Evolutionary conservation across 345 rosid genomes (phyloP).

Genomic region (Brassica carinata): DNA sequence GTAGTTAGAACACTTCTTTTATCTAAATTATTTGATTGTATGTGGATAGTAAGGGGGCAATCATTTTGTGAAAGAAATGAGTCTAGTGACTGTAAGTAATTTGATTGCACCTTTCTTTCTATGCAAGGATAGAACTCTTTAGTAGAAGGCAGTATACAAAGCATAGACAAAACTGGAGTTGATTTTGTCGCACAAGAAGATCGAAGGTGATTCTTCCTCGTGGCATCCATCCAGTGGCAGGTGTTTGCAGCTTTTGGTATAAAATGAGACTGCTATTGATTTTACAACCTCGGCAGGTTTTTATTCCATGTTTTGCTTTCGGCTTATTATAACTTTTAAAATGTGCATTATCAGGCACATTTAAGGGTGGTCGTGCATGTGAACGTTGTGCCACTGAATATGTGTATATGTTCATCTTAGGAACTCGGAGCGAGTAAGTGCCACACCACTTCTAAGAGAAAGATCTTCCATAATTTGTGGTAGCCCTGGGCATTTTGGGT

Average conservation of each 20-base stretch:
- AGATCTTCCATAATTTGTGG: conserved; percentile 66
- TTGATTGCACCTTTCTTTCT: conserved; percentile 18
- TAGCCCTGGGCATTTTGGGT: no score
- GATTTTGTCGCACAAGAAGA: conserved; percentile 71
- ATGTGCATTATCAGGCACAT: conserved; percentile 53
- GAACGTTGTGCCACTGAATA: no score
- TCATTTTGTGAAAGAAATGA: not conserved
- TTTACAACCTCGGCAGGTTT: no score
- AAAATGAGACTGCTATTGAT: not conserved
- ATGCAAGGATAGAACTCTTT: conserved; percentile 88
- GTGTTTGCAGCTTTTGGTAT: conserved; percentile 90
- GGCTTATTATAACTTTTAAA: not conserved
- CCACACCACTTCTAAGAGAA: conserved; percentile 80
- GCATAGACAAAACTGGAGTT: conserved; percentile 59
- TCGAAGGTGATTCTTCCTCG: conserved; percentile 54
- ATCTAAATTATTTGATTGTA: not conserved
- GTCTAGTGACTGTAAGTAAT: not conserved
- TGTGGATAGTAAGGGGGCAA: not conserved
- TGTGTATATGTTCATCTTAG: conserved; percentile 36
- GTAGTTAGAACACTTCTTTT: not conserved
- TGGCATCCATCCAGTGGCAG: conserved; percentile 57
- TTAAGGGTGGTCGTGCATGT: conserved; percentile 71
- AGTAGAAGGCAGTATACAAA: conserved; percentile 62
- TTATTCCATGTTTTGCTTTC: no score
- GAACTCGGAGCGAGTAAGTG: conserved; percentile 83